phyloP scores from a whole-genome alignment of 805 yeast species.

The Kodamaea neixiangensis region DNA sequence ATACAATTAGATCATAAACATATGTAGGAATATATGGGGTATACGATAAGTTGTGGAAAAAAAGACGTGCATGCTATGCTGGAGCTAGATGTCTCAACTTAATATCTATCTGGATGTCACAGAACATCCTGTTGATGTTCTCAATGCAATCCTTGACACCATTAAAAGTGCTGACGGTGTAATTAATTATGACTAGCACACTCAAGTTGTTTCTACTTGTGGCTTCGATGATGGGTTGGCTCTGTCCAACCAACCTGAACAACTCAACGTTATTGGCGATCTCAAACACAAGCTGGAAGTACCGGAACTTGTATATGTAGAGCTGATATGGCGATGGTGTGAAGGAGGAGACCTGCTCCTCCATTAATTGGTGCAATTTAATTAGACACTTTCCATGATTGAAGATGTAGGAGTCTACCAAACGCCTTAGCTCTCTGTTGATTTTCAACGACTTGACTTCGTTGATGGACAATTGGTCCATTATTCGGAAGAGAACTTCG shows the following conservation, averaged over 20 bases:
- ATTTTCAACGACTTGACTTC: slow-evolving; percentile 9
- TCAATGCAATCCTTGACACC: slow-evolving; percentile 12
- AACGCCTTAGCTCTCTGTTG: slow-evolving; percentile 6
- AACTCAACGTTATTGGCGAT: slow-evolving; percentile 5
- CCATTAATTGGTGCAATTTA: slow-evolving; percentile 2
- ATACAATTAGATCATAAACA: no score
- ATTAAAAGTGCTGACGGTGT: slow-evolving; percentile 9
- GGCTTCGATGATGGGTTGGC: neutral
- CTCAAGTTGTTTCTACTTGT: slow-evolving; percentile 1
- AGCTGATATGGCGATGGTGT: neutral
- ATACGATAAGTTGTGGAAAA: neutral
- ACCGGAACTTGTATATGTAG: slow-evolving; percentile 1
- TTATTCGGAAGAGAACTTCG: slow-evolving; percentile 10
- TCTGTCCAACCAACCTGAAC: neutral
- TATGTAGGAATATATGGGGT: no score
- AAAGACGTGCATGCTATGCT: neutral
- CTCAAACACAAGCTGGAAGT: slow-evolving; percentile 5
- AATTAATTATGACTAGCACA: slow-evolving; percentile 10
- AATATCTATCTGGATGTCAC: slow-evolving; percentile 7
- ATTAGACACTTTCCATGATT: slow-evolving; percentile 10
- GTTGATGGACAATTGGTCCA: slow-evolving; percentile 2
- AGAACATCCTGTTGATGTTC: slow-evolving; percentile 5
- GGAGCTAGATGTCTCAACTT: neutral
- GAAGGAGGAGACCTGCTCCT: neutral
- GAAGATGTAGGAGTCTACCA: slow-evolving; percentile 10